These are phyloP conservation scores for Eimeria maxima DNA, from an alignment of 169 alveolate genomes.

Conservation along the genomic window DNA sequence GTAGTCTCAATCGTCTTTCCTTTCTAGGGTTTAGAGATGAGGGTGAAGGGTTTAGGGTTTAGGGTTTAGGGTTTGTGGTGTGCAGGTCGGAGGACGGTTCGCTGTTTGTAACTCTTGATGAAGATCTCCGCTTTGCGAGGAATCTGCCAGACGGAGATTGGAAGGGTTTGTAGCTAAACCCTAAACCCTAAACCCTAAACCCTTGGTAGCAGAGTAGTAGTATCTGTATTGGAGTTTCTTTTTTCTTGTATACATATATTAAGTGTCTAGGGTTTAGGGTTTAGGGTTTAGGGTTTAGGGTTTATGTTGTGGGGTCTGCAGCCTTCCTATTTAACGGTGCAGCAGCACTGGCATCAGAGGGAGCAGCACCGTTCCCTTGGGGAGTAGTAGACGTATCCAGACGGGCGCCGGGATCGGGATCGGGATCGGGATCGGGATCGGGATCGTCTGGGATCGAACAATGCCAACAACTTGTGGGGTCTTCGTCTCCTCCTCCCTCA, in stretches of 20 bases:
- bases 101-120: conserved; percentile 60
- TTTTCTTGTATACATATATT: no score
- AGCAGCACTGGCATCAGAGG: conserved; percentile 39
- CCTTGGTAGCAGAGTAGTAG: no score
- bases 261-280: background rate
- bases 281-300: background rate
- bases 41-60: conserved; percentile 6
- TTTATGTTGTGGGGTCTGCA: background rate
- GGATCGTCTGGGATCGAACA: background rate
- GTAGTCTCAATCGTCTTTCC: background rate
- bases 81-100: conserved; percentile 70
- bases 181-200: background rate
- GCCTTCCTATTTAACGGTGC: conserved; percentile 37
- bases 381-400: conserved; percentile 67
- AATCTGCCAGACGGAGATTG: conserved; percentile 6
- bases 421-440: no score
- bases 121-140: conserved; percentile 75
- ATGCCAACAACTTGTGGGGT: background rate
- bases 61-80: conserved; percentile 20
- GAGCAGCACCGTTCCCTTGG: conserved; percentile 77
- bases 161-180: background rate
- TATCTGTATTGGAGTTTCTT: no score
- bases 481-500: background rate
- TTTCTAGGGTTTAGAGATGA: background rate
- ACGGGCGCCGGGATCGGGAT: no score